Percentiles rank a stretch among this genome's conserved stretches.
phyloP scores from a whole-genome alignment of 805 yeast genomes.

The Zygosaccharomyces siamensis region DNA sequence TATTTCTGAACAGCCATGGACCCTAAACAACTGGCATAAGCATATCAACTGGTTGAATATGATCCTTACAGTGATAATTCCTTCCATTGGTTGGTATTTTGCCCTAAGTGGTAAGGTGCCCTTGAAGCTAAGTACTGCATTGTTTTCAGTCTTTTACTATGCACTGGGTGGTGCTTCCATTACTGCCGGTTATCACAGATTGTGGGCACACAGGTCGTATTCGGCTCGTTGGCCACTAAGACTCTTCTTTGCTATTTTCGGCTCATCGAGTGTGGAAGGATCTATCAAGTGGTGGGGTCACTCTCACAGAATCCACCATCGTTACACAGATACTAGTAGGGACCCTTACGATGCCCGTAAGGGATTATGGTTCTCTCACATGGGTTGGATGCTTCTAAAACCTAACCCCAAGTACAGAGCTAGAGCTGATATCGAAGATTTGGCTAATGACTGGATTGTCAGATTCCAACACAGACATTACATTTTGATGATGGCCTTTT shows the following conservation, averaged over 20 bases:
- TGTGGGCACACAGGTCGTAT: slow-evolving; percentile 73
- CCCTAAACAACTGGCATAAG: slow-evolving; percentile 61
- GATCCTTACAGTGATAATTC: slow-evolving; percentile 57
- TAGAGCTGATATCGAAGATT: slow-evolving; percentile 75
- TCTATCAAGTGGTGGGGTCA: slow-evolving; percentile 89
- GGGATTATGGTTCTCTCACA: slow-evolving; percentile 79
- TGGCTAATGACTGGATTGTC: slow-evolving; percentile 73
- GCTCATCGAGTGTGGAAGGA: slow-evolving; percentile 81
- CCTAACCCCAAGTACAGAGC: slow-evolving; percentile 81
- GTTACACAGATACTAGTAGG: slow-evolving; percentile 77
- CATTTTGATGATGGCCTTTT: slow-evolving; percentile 52
- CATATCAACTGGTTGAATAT: slow-evolving; percentile 78
- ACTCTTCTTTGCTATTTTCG: slow-evolving; percentile 66
- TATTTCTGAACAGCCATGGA: slow-evolving; percentile 78
- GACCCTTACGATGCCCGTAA: slow-evolving; percentile 84
- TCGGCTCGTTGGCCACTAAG: slow-evolving; percentile 57
- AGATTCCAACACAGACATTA: slow-evolving; percentile 80
- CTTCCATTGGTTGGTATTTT: slow-evolving; percentile 47
- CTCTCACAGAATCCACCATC: slow-evolving; percentile 78
- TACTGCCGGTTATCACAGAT: slow-evolving; percentile 81
- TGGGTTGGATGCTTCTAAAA: slow-evolving; percentile 80
- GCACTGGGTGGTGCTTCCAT: slow-evolving; percentile 64
- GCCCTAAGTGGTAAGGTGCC: slow-evolving; percentile 42
- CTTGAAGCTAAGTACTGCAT: slow-evolving; percentile 44
- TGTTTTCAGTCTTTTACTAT: slow-evolving; percentile 50